Conservation (phyloP, 2,329 filamentous ascomycete species). For the Phoma herbarum region DNA sequence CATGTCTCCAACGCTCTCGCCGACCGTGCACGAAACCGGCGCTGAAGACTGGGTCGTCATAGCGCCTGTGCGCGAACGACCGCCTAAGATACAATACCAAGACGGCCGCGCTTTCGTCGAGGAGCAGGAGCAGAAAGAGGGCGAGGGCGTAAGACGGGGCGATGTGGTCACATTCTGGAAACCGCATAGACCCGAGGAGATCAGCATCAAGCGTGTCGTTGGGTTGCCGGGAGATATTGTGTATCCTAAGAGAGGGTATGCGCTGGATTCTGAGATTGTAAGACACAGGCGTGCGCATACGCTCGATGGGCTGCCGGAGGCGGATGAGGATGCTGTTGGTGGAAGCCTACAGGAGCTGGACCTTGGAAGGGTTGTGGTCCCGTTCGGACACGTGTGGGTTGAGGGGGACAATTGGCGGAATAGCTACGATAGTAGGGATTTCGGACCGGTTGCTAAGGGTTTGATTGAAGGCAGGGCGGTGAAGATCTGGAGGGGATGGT, state of each 20-base stretch:
- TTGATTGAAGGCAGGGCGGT: slow-evolving; percentile 79
- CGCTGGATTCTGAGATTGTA: slow-evolving; percentile 43
- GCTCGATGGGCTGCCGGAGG: slow-evolving; percentile 41
- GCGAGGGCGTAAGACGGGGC: slow-evolving; percentile 52
- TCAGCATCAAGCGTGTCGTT: slow-evolving; percentile 83
- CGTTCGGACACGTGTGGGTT: slow-evolving; percentile 89
- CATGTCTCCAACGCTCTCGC: slow-evolving; percentile 59
- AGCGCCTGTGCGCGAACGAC: slow-evolving; percentile 31
- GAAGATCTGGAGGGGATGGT: slow-evolving; percentile 68
- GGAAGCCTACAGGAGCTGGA: slow-evolving; percentile 25
- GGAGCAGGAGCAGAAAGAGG: slow-evolving; percentile 4
- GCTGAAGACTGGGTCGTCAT: slow-evolving; percentile 52
- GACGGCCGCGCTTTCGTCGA: slow-evolving; percentile 7
- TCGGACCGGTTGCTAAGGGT: slow-evolving; percentile 81
- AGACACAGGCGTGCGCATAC: slow-evolving; percentile 29
- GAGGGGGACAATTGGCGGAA: slow-evolving; percentile 84
- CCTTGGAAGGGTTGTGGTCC: slow-evolving; percentile 66
- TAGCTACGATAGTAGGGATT: slow-evolving; percentile 86
- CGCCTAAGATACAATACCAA: slow-evolving; percentile 28
- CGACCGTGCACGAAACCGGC: slow-evolving; percentile 52
- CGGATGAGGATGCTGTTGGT: slow-evolving; percentile 27
- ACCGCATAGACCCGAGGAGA: slow-evolving; percentile 72
- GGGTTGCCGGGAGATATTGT: slow-evolving; percentile 83
- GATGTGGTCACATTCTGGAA: slow-evolving; percentile 57
- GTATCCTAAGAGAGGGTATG: slow-evolving; percentile 57